phyloP scores from a whole-genome alignment of 805 yeast genomes.

The Candida jianshihensis region DNA sequence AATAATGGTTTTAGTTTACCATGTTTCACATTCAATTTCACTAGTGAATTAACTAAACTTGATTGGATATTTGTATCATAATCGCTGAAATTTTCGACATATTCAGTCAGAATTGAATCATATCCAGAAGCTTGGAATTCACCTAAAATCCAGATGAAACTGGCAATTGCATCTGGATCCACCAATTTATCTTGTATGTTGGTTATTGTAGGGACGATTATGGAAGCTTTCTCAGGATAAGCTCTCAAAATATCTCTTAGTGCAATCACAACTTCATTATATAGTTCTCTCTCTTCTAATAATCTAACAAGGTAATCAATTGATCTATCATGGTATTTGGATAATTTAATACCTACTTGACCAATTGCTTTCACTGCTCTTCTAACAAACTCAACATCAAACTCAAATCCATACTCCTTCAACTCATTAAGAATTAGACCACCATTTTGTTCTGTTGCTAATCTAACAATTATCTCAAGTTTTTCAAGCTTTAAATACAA shows the following conservation, averaged over 20 bases:
- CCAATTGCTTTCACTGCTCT: constrained; percentile 63
- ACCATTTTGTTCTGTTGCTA: constrained; percentile 55
- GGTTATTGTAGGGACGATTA: constrained; percentile 49
- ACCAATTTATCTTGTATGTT: constrained; percentile 40
- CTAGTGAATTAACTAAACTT: constrained; percentile 52
- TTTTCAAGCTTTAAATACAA: constrained; percentile 71
- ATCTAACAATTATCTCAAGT: constrained; percentile 64
- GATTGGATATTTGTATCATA: constrained; percentile 57
- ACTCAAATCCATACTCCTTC: constrained; percentile 77
- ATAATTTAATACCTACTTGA: constrained; percentile 61
- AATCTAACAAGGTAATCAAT: constrained; percentile 54
- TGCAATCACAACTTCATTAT: constrained; percentile 56
- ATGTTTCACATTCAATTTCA: constrained; percentile 41
- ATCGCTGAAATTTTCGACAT: constrained; percentile 48
- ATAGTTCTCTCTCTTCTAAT: constrained; percentile 56
- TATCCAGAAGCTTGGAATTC: constrained; percentile 58
- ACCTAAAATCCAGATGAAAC: constrained; percentile 64
- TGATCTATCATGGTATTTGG: constrained; percentile 44
- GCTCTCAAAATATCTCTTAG: constrained; percentile 62
- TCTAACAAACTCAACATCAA: constrained; percentile 71
- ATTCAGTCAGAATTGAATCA: constrained; percentile 35
- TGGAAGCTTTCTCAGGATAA: constrained; percentile 44
- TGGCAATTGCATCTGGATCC: constrained; percentile 43
- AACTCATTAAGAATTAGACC: constrained; percentile 58
- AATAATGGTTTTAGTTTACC: constrained; percentile 37